Evolutionary conservation across 148 eudicot species (phyloP), one percentile per base, ranked within the genome.

Genomic region (Gaultheria prostrata): DNA sequence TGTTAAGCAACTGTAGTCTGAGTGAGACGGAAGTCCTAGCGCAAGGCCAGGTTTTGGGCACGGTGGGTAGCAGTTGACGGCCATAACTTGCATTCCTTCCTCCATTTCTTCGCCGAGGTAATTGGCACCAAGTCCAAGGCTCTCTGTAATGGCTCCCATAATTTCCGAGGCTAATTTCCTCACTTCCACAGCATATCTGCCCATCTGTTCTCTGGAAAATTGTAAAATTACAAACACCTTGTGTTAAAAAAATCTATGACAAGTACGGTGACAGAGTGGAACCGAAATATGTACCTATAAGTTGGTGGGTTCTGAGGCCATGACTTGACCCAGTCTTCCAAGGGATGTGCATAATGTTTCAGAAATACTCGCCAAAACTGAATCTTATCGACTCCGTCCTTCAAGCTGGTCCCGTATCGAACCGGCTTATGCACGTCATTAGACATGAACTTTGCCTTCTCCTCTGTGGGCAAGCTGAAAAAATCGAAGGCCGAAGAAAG

Each of bases 281-380:
- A 56, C 61, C 1, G 61, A 56, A 56, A 56, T 18, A 26, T 7
- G 33, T 83, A 92, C 94, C 88, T 90, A 86, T 91, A 94, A 45
- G 70, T 57, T 10, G 89, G 76, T 51, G 98, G 98, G 8, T 86
- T 94, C 7, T 88, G 9, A 24, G 95, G 98, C 98, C 95, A 93
- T 70, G 80, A 65, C 1, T 86, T 75, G 51, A 94, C 74, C 93
- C 93, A 93, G 1, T 89, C 82, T 0, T 90, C 71, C 77, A 94
- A 77, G 30, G 98, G 98, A 81, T 94, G 76, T 9, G 98, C 90
- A 85, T 93, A 90, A 53, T 89, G 95, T 83, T 91, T 93, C 59
- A 94, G 93, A 35, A 94, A 90, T 14, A 89, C 86, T 77, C 98
- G 89, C 93, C 95, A 91, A 63, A 76, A 88, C 30, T 93, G 94